A percentile compares a stretch with the other conserved stretches of the same genome.
Evolutionary conservation across 331 rosid genomes (phyloP).

Genomic region (Malus hybrid): DNA sequence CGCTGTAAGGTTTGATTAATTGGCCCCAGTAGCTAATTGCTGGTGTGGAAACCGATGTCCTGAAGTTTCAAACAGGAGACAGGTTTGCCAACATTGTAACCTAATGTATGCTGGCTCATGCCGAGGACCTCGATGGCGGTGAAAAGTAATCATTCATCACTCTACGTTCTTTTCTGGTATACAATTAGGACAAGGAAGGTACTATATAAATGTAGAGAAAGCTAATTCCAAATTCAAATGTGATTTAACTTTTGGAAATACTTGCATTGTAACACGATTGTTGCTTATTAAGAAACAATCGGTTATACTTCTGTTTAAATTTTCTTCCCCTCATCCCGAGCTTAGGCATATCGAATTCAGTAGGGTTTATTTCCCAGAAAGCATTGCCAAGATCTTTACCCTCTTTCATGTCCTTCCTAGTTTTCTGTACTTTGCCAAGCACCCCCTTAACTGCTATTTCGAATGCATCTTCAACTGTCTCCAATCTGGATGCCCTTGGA

Average conservation of each 20-base stretch:
- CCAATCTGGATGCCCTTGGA: neutral
- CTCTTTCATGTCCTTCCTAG: too few species aligned
- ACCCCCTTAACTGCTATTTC: neutral
- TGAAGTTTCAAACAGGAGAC: neutral
- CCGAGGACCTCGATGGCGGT: neutral
- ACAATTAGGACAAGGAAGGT: neutral
- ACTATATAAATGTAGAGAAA: too few species aligned
- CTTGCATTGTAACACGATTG: too few species aligned
- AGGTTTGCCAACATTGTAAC: neutral
- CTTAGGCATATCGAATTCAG: too few species aligned
- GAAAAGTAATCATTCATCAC: neutral
- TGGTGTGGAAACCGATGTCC: neutral
- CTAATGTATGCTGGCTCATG: neutral
- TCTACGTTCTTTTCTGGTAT: neutral
- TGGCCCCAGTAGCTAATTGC: neutral
- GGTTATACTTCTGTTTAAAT: neutral
- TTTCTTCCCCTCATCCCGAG: too few species aligned
- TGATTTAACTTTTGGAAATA: too few species aligned
- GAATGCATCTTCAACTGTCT: neutral
- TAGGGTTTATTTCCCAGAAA: too few species aligned
- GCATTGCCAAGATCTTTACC: too few species aligned
- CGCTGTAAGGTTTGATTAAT: neutral
- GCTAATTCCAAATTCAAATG: too few species aligned
- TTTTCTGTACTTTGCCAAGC: neutral
- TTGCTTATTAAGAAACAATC: neutral